Percentiles rank a stretch among this genome's conserved stretches.
These are phyloP conservation scores for Polytrichum formosum DNA, from an alignment of 225 moss, liverwort and hornwort genomes.

Conservation along the genomic window DNA sequence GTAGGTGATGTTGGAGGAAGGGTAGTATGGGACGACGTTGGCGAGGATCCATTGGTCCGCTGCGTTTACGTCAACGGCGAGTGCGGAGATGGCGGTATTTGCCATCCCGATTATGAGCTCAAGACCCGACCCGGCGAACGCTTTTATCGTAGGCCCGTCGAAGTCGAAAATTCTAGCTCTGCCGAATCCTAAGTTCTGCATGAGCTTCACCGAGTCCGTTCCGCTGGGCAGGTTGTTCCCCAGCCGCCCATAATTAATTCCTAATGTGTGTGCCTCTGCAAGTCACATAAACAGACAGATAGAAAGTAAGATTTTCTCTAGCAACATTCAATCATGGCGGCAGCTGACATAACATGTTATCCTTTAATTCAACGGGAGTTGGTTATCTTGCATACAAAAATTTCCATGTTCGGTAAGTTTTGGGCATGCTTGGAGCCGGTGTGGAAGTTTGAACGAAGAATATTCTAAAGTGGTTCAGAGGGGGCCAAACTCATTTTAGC, in stretches of 20 bases:
- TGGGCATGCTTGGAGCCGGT: no score
- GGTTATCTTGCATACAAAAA: no score
- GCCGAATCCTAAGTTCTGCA: slow-evolving; percentile 33
- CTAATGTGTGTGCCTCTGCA: slow-evolving; percentile 40
- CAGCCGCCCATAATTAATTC: slow-evolving; percentile 44
- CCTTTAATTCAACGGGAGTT: no score
- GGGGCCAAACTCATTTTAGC: no score
- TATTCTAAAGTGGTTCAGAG: no score
- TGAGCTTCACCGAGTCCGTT: slow-evolving; percentile 20
- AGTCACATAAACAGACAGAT: not conserved
- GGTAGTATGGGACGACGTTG: slow-evolving; percentile 52
- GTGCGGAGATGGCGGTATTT: slow-evolving; percentile 24
- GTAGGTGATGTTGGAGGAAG: slow-evolving; percentile 44
- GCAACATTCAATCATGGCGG: no score
- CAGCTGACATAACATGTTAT: no score
- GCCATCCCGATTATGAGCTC: slow-evolving; percentile 46
- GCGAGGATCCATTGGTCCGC: slow-evolving; percentile 41
- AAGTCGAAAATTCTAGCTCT: slow-evolving; percentile 50
- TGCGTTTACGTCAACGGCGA: slow-evolving; percentile 7
- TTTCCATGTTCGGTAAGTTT: no score
- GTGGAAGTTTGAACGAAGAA: no score
- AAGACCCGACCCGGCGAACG: slow-evolving; percentile 40
- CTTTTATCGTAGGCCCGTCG: slow-evolving; percentile 42
- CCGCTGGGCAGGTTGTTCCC: slow-evolving; percentile 34
- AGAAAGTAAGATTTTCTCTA: not conserved